Percentiles rank a stretch among this genome's conserved stretches.
phyloP scores from a whole-genome alignment of 179 eudicot genomes.

The Beta corolliflora region DNA sequence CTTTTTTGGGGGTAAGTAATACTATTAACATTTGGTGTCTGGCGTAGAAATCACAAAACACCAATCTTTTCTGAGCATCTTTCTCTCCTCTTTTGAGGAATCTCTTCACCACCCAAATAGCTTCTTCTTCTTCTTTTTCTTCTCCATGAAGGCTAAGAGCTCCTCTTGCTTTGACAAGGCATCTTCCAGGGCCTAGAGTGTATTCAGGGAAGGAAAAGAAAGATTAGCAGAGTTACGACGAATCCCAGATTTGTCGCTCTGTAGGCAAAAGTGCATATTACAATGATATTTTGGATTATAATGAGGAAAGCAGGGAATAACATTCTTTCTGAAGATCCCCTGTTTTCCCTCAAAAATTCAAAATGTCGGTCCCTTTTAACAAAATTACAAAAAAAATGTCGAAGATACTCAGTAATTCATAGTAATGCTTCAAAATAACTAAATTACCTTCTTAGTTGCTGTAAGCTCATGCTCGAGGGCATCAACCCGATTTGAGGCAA shows the following conservation, averaged over 20 bases:
- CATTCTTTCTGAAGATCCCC: too few relatives aligned
- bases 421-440: too few relatives aligned
- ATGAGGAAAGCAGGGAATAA: too few relatives aligned
- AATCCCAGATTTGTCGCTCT: too few relatives aligned
- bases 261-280: too few relatives aligned
- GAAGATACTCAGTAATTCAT: neutral
- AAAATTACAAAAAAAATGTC: too few relatives aligned
- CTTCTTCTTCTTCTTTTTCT: conserved; percentile 90
- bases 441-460: conserved; percentile 60
- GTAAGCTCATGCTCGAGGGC: conserved; percentile 67
- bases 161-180: conserved; percentile 68
- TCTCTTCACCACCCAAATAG: conserved; percentile 33
- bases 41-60: conserved; percentile 9
- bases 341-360: too few relatives aligned
- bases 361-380: too few relatives aligned
- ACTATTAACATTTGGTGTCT: conserved; percentile 9
- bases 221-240: too few relatives aligned
- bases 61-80: conserved; percentile 14
- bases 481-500: conserved; percentile 64
- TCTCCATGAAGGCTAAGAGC: conserved; percentile 79
- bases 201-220: neutral
- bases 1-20: neutral
- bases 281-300: too few relatives aligned
- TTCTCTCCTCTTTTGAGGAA: neutral
- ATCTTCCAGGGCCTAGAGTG: conserved; percentile 74